Evolutionary conservation across 208 protist genomes (phyloP).

Genomic region (Vickermania spadyakhi): DNA sequence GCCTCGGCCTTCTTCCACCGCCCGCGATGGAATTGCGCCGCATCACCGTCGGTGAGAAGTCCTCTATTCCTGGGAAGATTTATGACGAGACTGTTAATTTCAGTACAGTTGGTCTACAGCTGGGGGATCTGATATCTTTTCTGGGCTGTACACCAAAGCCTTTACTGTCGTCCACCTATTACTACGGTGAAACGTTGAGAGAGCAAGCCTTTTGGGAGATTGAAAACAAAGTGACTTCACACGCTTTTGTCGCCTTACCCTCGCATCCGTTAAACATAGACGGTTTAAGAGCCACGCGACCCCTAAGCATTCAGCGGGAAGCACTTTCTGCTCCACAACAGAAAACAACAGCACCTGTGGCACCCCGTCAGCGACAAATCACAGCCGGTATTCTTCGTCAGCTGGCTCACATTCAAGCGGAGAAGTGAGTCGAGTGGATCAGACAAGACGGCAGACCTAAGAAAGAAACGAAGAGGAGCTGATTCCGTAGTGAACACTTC

Average conservation of each 20-base stretch:
- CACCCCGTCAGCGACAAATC: not conserved
- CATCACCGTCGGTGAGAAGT: conserved; percentile 6
- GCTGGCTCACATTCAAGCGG: too few relatives aligned
- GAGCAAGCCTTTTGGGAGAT: conserved; percentile 36
- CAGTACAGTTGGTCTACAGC: conserved; percentile 31
- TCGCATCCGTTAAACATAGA: conserved; percentile 3
- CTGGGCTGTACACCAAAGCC: not conserved
- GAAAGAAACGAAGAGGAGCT: too few relatives aligned
- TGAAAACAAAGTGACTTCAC: conserved; percentile 7
- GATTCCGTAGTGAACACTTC: too few relatives aligned
- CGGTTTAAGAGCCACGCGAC: conserved; percentile 15
- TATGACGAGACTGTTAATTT: conserved; percentile 6
- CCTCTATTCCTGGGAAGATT: not conserved
- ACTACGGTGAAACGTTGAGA: conserved; percentile 29
- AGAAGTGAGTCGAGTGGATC: not conserved
- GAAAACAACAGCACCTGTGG: not conserved
- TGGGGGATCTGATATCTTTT: conserved; percentile 24
- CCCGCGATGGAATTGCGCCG: conserved; percentile 49
- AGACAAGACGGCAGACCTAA: too few relatives aligned
- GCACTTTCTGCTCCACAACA: not conserved
- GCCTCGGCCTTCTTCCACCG: conserved; percentile 33
- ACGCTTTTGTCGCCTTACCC: conserved; percentile 13
- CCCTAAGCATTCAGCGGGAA: conserved; percentile 34
- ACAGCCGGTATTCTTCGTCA: not conserved
- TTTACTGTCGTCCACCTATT: conserved; percentile 16